These are phyloP conservation scores for Cordyceps tenuipes DNA, from an alignment of 2,329 filamentous ascomycete species.

Conservation along the genomic window DNA sequence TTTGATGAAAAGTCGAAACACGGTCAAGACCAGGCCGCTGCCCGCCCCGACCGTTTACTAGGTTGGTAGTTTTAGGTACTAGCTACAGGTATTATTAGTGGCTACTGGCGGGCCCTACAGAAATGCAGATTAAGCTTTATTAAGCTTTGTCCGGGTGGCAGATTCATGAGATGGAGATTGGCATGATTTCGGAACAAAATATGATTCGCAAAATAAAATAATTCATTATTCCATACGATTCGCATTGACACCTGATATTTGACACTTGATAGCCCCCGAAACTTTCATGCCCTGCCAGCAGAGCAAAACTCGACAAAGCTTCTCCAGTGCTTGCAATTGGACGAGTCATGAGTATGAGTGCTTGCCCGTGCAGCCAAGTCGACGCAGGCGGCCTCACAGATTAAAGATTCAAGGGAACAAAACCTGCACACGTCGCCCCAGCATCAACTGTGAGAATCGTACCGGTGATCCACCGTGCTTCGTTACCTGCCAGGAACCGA, in stretches of 20 bases:
- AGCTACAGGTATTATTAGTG: too few relatives aligned
- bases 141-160: background rate
- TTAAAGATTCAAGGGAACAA: slow-evolving; percentile 9
- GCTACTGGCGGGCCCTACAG: background rate
- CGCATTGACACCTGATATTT: background rate
- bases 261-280: background rate
- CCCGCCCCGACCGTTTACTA: background rate
- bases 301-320: too few relatives aligned
- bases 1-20: slow-evolving; percentile 2
- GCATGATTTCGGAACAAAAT: too few relatives aligned
- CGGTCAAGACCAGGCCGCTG: background rate
- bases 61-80: too few relatives aligned
- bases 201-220: background rate
- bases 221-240: background rate
- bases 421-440: slow-evolving; percentile 26
- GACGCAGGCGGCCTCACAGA: background rate
- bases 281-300: background rate
- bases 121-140: background rate
- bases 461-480: slow-evolving; percentile 37
- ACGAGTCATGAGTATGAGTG: background rate
- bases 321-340: background rate
- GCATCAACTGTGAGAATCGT: slow-evolving; percentile 34
- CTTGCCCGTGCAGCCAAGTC: too few relatives aligned
- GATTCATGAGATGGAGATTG: background rate
- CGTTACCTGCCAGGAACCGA: slow-evolving; percentile 30